Evolutionary conservation across 176 grass and related monocot species (phyloP), one percentile per base, ranked within the genome.

Genomic region (Rhynchospora breviuscula): DNA sequence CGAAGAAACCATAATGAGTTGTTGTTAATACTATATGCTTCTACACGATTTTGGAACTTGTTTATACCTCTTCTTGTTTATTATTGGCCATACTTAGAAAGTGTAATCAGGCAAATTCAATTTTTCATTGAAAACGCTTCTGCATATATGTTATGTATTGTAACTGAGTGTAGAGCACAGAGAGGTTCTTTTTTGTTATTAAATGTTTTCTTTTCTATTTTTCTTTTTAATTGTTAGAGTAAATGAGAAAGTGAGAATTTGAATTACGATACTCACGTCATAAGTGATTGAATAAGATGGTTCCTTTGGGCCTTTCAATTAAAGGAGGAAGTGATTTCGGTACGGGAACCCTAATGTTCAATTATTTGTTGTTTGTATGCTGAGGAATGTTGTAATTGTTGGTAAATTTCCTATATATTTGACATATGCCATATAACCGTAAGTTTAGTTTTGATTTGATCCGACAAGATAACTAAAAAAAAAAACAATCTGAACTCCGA

Each of bases 1-100:
- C 80, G 0, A 82, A 82, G 63, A 82, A 82, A 68, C 61, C 31
- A 67, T 82, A 67, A 66, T 68, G 21, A n/a, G 29, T 82, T 43
- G 51, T 35, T 49, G 26, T 67, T 52, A 47, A 65, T 54, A n/a
- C 49, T 67, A 51, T 40, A 54, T 82, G 25, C n/a, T 82, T 82
- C 58, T 66, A 66, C 45, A 67, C 7, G 63, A 19, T 82, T 66
- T 82, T 46, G 40, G 22, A 26, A 82, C 59, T 49, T 61, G 59
- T 66, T 82, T 54, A 51, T 82, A 65, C 62, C 17, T 31, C 54
- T 82, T 53, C 18, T 53, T 40, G 15, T 51, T 43, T 17, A 19
- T 79, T 2, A 10, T 60, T 49, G 59, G 59, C n/a, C n/a, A 5
- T 67, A 26, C 22, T 67, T 75, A 25, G 56, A 78, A n/a, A 35